Evolutionary conservation across 345 rosid species (phyloP), one percentile per base, ranked within the genome.

Genomic region (Dovyalis caffra): DNA sequence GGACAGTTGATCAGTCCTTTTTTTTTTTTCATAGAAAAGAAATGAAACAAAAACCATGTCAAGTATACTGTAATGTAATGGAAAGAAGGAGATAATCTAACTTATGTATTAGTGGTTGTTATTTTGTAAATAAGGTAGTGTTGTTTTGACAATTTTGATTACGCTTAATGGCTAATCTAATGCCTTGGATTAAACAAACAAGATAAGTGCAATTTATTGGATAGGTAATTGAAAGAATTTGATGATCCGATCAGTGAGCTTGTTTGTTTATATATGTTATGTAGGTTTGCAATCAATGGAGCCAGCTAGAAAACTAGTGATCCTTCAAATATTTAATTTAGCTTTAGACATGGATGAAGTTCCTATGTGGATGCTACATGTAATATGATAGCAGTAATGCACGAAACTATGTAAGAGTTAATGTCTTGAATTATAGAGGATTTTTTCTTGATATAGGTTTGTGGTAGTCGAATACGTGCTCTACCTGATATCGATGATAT

Each of bases 401-500:
- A 3, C 26, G 29, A 23, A 15, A 14, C 6, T 3, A 6, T 60
- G 2, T 26, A 25, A 25, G 64, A 60, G 32, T 60, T 60, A 14
- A 28, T 29, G 21, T 29, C 12, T 61, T 5, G 34, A 11, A 61
- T 29, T 29, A 26, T 25, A 16, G 18, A 14, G 20, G 15, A 4
- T 49, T 67, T 77, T 74, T 74, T 73, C 34, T 53, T 70, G 66
- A 43, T 84, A 53, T 83, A 94, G 98, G 86, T 76, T 51, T 34
- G 61, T 71, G 76, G 21, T 21, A 63, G 85, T 76, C 81, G 81
- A 83, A 72, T 85, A 73, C 75, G 80, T 84, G 79, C 92, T 80
- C 76, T 83, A 40, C 89, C 96, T 58, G 90, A 90, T 81, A 81
- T 84, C 62, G 93, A 92, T 85, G 97, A 86, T 73, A 86, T 85